phyloP scores from a whole-genome alignment of 78 protist genomes.

The slime mould (Dictyostelium discoideum) region DNA sequence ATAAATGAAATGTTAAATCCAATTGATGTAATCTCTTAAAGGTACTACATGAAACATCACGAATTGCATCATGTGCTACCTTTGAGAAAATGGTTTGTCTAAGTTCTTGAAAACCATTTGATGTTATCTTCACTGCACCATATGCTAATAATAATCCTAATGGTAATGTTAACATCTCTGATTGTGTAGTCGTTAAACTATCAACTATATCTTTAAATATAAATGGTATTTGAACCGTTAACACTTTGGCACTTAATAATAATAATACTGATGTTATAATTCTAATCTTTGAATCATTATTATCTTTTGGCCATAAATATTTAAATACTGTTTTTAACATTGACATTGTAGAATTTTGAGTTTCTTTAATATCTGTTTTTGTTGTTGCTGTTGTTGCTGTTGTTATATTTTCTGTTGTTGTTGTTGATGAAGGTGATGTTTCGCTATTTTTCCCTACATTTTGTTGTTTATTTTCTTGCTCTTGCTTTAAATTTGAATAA shows the following conservation, averaged over 20 bases:
- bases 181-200: neutral
- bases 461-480: neutral
- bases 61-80: constrained; percentile 88
- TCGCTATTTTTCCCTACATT: neutral
- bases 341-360: constrained; percentile 44
- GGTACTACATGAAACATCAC: constrained; percentile 76
- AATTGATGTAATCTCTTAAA: constrained; percentile 89
- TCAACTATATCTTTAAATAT: constrained; percentile 92
- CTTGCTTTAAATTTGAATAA: neutral
- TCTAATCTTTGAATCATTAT: constrained; percentile 53
- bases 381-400: neutral
- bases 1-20: constrained; percentile 91
- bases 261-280: constrained; percentile 44
- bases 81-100: constrained; percentile 87
- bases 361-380: neutral
- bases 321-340: constrained; percentile 58
- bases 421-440: neutral
- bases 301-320: constrained; percentile 78
- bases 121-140: constrained; percentile 79
- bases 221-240: constrained; percentile 88
- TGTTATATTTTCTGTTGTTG: neutral
- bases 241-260: constrained; percentile 55
- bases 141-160: constrained; percentile 50
- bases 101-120: constrained; percentile 81
- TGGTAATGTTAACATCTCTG: constrained; percentile 23